Conservation (phyloP, 164 flowering plant genomes). For the Vitis amurensis region DNA sequence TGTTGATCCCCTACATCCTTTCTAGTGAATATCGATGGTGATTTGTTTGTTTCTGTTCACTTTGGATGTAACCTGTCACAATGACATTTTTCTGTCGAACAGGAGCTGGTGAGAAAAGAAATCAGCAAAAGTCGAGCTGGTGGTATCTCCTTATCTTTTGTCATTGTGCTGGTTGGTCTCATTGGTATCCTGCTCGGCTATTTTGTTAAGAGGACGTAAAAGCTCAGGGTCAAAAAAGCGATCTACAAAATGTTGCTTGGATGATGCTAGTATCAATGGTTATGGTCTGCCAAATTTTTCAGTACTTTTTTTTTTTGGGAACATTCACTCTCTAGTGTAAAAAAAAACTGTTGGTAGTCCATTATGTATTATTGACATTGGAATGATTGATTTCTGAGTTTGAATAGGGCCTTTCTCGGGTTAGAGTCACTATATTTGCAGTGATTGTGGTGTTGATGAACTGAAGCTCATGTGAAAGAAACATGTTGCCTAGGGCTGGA, state of each 20-base stretch:
- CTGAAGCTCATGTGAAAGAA: too few species aligned
- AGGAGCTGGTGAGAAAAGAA: constrained; percentile 62
- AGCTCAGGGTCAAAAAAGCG: not conserved
- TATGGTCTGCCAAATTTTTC: constrained; percentile 3
- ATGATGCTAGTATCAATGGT: constrained; percentile 8
- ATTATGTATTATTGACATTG: constrained; percentile 12
- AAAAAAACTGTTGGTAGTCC: not conserved
- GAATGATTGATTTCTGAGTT: constrained; percentile 3
- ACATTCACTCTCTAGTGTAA: not conserved
- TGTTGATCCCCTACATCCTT: too few species aligned
- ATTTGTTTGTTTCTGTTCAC: not conserved
- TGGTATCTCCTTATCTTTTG: constrained; percentile 41
- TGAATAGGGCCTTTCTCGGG: not conserved
- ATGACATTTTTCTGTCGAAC: constrained; percentile 2
- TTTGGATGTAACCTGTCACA: too few species aligned
- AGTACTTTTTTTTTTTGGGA: not conserved
- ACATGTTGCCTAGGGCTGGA: too few species aligned
- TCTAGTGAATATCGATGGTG: too few species aligned
- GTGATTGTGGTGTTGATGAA: too few species aligned
- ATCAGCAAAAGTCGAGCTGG: constrained; percentile 37
- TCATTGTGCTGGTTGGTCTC: constrained; percentile 44
- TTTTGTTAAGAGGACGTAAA: constrained; percentile 35
- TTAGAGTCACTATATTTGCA: not conserved
- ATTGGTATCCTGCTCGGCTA: constrained; percentile 54
- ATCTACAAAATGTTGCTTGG: not conserved